Evolutionary conservation across 345 rosid genomes (phyloP), one percentile per base, ranked within the genome.

Genomic region (Physaria fendleri): DNA sequence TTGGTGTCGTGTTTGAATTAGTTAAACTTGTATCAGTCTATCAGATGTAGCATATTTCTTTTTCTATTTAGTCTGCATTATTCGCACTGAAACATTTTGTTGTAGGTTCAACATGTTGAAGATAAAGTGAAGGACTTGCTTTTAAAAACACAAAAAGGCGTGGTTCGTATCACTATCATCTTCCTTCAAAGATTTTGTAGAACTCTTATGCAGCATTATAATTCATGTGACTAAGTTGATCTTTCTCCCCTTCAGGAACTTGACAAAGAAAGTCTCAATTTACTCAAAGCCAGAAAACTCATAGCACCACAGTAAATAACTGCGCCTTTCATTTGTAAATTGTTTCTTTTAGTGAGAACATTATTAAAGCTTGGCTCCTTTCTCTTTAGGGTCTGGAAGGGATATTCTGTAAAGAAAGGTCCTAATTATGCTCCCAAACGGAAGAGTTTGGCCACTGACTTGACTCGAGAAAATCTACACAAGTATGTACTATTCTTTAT

Each of bases 401-500:
- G 95, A 7, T 62, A 50, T 63, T 63, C 42, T 5, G 39, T 48
- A 37, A 62, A 38, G 56, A 87, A 75, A 78, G 97, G 95, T 62
- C 84, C 94, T 39, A 78, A 72, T 35, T 90, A 85, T 72, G 94
- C 96, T 62, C 94, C 91, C 1, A 62, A 69, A 73, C 81, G 94
- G 62, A 82, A 77, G 85, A 79, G 81, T 64, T 73, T 71, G 51
- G 87, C 91, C 5, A 87, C 97, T 12, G 97, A 90, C 74, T 74
- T 87, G 79, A 87, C 96, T 69, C 79, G 96, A 61, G 97, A 90
- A 68, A 82, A 87, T 85, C 57, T 89, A 14, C 95, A 81, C 67
- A 85, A 82, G 98, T 92, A 63, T 29, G 53, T 50, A 54, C 69
- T 23, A 17, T 14, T 38, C 12, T 40, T 40, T 28, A 0, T 16